A percentile compares a stretch with the other conserved stretches of the same genome.
Evolutionary conservation across 1,284 basidiomycete genomes (phyloP).

Genomic region (Apiotrichum veenhuisii): DNA sequence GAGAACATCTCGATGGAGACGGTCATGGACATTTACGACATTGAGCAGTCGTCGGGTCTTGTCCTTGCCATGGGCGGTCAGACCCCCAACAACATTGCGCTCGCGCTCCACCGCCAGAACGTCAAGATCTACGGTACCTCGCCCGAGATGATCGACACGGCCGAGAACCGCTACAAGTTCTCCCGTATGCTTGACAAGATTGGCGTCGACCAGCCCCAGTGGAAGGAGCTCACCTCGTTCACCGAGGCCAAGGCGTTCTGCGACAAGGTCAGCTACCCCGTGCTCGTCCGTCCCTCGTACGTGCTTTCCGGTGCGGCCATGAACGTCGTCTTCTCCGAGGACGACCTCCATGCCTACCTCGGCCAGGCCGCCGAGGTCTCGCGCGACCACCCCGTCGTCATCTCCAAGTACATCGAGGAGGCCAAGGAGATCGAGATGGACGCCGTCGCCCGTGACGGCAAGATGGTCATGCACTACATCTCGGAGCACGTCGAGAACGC

Average conservation of each 20-base stretch:
- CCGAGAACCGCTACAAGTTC: constrained; percentile 99
- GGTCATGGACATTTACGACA: constrained; percentile 94
- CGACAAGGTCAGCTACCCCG: constrained; percentile 86
- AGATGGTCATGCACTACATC: constrained; percentile 99
- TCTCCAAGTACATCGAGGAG: constrained; percentile 98
- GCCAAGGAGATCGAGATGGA: constrained; percentile 99
- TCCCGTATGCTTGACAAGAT: constrained; percentile 96
- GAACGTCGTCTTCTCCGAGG: constrained; percentile 94
- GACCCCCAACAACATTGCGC: constrained; percentile 96
- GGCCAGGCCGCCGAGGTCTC: constrained; percentile 96
- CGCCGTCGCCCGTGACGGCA: constrained; percentile 92
- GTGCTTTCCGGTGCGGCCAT: constrained; percentile 97
- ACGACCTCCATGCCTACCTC: constrained; percentile 87
- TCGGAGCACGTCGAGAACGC: constrained; percentile 99
- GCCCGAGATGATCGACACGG: constrained; percentile 99
- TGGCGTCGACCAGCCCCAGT: constrained; percentile 91
- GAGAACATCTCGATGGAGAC: constrained; percentile 97
- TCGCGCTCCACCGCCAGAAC: constrained; percentile 88
- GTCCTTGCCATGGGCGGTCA: constrained; percentile 98
- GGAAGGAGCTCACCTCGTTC: constrained; percentile 94
- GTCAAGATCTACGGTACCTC: constrained; percentile 98
- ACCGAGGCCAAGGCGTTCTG: constrained; percentile 85
- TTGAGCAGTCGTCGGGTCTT: constrained; percentile 81
- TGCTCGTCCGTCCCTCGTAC: constrained; percentile 94
- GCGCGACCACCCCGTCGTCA: constrained; percentile 95